Evolutionary conservation across 139 green algal species (phyloP), one percentile per base, ranked within the genome.

Genomic region (Spirogloea muscicola): DNA sequence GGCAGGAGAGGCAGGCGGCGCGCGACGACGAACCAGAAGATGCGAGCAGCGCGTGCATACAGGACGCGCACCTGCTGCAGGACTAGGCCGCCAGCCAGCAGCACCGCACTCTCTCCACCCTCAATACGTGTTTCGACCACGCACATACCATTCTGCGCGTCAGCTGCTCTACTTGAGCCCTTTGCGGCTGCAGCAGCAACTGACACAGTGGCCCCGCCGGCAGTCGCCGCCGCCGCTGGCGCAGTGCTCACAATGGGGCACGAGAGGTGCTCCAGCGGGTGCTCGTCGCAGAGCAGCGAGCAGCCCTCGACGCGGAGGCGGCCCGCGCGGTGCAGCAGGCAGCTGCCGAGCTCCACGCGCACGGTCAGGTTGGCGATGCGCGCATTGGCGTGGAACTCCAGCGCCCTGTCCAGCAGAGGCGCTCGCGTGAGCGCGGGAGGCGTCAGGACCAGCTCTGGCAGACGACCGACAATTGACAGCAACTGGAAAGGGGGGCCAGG

Each of bases 191-290:
- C 6, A 6, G 52, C 42, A 51, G 41, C 60, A 55, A 55, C 46
- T 21, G 21, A 31, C 58, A 52, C 18, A 33, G 39, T 66, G 39
- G 41, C 36, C 46, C 9, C 7, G 4, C 49, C 33, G 4, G n/a
- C 33, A 7, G 31, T 48, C 6, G 65, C 7, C 13, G 25, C 34
- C 49, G 21, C 4, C 7, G 52, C 52, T 4, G 25, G 27, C 10
- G 65, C 60, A 34, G 60, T 69, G 43, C 37, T 76, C 7, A 74
- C 65, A 6, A 74, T 65, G 13, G 65, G 65, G 7, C 65, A 74
- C 6, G 57, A 68, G 6, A 74, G 58, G 7, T 74, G 65, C 57
- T 74, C 65, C 57, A 74, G 39, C 6, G 65, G 65, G 69, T 74
- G 65, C 6, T 65, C 65, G 6, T 34, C 4, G 57, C 65, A 74